Evolutionary conservation across 1,139 yeast species (phyloP).

Genomic region (Candida tropicalis): DNA sequence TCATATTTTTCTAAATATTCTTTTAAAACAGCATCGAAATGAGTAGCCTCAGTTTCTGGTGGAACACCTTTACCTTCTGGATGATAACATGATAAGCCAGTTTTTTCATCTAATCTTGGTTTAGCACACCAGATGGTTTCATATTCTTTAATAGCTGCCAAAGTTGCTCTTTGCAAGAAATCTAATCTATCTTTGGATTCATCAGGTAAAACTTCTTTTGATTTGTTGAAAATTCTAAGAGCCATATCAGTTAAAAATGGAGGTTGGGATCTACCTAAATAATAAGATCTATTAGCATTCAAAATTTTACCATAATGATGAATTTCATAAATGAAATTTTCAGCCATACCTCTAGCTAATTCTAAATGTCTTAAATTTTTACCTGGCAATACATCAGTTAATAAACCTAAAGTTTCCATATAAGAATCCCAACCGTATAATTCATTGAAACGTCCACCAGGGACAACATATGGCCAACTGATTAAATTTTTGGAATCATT

Average conservation of each 20-base stretch:
- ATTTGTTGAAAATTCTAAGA: constrained; percentile 63
- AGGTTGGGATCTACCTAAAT: constrained; percentile 91
- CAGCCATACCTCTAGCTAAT: constrained; percentile 89
- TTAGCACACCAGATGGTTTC: constrained; percentile 72
- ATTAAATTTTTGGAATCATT: constrained; percentile 52
- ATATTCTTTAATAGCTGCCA: constrained; percentile 88
- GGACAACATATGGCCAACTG: constrained; percentile 89
- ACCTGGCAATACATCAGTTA: constrained; percentile 58
- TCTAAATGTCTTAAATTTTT: constrained; percentile 43
- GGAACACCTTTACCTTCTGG: constrained; percentile 93
- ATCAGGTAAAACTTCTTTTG: constrained; percentile 47
- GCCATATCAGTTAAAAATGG: constrained; percentile 98
- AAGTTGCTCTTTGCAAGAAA: constrained; percentile 63
- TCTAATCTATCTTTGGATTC: constrained; percentile 45
- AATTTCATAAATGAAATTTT: constrained; percentile 89
- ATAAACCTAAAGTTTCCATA: constrained; percentile 83
- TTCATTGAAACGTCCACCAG: constrained; percentile 97
- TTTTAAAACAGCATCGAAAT: constrained; percentile 71
- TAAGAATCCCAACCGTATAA: constrained; percentile 98
- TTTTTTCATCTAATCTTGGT: constrained; percentile 74
- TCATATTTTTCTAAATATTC: constrained; percentile 69
- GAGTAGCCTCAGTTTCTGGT: constrained; percentile 94
- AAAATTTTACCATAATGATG: constrained; percentile 88
- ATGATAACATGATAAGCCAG: constrained; percentile 88
- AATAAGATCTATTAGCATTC: constrained; percentile 93